Base-by-base conservation (phyloP, 2,329 filamentous ascomycete species). In the Penicillium hesseltinei region DNA sequence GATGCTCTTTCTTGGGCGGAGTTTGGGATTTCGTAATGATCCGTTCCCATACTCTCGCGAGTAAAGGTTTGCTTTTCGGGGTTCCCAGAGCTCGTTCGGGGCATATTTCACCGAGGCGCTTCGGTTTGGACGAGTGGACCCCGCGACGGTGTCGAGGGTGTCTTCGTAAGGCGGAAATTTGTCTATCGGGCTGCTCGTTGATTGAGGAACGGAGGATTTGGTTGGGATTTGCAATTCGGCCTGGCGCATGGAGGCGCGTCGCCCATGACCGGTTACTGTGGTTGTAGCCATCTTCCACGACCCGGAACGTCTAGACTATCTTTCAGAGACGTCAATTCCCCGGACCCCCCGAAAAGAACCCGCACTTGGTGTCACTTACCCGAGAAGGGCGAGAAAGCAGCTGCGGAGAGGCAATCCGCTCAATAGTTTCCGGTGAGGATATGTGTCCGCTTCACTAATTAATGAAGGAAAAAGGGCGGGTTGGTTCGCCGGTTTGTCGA, bases 1-100 rank as follows among this genome's bases (percentile, higher is more conserved):
- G 66, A 97, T 84, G 75, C 92, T 96, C 81, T 93, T 95, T 72
- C 94, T 91, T 63, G 89, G 81, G 19, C 79, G 80, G 70, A 92
- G 90, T 65, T 85, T 75, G 42, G 71, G 66, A 61, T 64, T 70
- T 62, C 62, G 69, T 58, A 62, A 61, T 21, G 69, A 56, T 60
- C 60, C 69, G 38, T 74, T 73, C 45, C 73, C 73, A 63, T 77
- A 75, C 39, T 74, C 68, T 72, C 79, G 77, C 25, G 75, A 66
- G 57, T 77, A 70, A 63, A 78, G 78, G 62, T 76, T 79, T 61
- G 84, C 80, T 69, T 80, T 84, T 44, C 84, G 81, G 40, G 83
- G 78, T 54, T 85, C 82, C 88, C 88, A 90, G 64, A 81, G 78
- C 62, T 87, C 83, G 51, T 68, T 71, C 2, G 66, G 64, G 49